phyloP scores from a whole-genome alignment of 768 basidiomycete species.

The Galerina marginata region DNA sequence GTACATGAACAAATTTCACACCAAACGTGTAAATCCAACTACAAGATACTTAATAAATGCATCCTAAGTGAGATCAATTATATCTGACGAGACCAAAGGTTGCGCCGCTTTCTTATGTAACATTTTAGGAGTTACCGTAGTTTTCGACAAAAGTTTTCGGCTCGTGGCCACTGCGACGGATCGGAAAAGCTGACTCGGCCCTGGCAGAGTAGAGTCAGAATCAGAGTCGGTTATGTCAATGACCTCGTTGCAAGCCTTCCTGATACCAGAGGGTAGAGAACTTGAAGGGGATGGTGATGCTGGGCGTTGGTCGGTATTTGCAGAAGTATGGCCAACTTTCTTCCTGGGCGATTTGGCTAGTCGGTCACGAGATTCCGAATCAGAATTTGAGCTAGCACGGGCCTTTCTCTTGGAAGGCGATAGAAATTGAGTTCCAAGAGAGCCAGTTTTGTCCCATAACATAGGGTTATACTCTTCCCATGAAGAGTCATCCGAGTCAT shows the following conservation, averaged over 20 bases:
- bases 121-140: too few relatives aligned
- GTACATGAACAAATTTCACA: too few relatives aligned
- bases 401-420: conserved; percentile 23
- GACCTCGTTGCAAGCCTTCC: conserved; percentile 11
- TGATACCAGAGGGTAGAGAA: background rate
- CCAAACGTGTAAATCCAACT: too few relatives aligned
- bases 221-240: conserved; percentile 31
- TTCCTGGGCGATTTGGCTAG: conserved; percentile 27
- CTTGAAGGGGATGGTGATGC: conserved; percentile 17
- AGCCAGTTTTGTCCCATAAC: background rate
- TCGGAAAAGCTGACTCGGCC: background rate
- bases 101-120: too few relatives aligned
- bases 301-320: conserved; percentile 12
- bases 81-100: too few relatives aligned
- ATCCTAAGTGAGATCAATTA: too few relatives aligned
- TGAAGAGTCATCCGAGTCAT: background rate
- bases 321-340: conserved; percentile 13
- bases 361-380: conserved; percentile 11
- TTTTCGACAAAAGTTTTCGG: conserved; percentile 1
- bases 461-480: conserved; percentile 1
- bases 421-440: background rate
- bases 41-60: too few relatives aligned
- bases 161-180: conserved; percentile 17
- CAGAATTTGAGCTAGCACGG: conserved; percentile 3
- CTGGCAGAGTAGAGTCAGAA: conserved; percentile 3